A percentile compares a stretch with the other conserved stretches of the same genome.
phyloP scores from a whole-genome alignment of 495 filamentous ascomycete species.

The Cercophora scortea region DNA sequence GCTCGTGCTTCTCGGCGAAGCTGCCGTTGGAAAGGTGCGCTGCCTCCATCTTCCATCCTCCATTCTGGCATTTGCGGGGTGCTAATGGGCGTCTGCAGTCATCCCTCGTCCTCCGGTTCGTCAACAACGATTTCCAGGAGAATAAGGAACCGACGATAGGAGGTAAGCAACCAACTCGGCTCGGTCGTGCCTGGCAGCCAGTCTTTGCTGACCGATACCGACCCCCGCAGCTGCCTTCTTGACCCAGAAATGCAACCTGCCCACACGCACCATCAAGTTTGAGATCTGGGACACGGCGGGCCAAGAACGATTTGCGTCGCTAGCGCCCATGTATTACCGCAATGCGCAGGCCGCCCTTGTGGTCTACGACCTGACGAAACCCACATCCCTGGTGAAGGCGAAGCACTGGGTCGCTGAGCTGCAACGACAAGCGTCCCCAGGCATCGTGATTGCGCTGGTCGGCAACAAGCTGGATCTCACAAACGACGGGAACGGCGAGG shows the following conservation, averaged over 20 bases:
- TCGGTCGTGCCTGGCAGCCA: neutral
- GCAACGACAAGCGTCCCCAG: constrained; percentile 93
- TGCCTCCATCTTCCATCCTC: constrained; percentile 1
- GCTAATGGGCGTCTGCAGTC: constrained; percentile 49
- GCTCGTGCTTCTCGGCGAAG: constrained; percentile 93
- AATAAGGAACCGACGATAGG: constrained; percentile 99
- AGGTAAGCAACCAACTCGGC: constrained; percentile 47
- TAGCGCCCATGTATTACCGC: constrained; percentile 99
- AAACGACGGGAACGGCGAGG: constrained; percentile 42
- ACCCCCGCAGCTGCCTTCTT: constrained; percentile 74
- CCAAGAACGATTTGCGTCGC: constrained; percentile 93
- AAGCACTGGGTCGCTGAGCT: constrained; percentile 99
- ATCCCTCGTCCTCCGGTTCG: constrained; percentile 93
- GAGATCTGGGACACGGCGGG: constrained; percentile 99
- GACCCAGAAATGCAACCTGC: constrained; percentile 96
- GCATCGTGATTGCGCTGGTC: constrained; percentile 95
- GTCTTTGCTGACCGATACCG: constrained; percentile 4
- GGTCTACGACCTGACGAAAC: constrained; percentile 97
- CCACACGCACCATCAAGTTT: constrained; percentile 95
- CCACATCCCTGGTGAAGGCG: constrained; percentile 88
- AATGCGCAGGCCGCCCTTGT: constrained; percentile 98
- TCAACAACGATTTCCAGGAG: constrained; percentile 99
- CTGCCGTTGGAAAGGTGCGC: constrained; percentile 92
- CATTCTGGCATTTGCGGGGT: neutral
- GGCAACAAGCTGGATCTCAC: constrained; percentile 95